Percentiles rank a stretch among this genome's conserved stretches.
Conservation (phyloP, 768 basidiomycete species). For the Mycena galericulata region DNA sequence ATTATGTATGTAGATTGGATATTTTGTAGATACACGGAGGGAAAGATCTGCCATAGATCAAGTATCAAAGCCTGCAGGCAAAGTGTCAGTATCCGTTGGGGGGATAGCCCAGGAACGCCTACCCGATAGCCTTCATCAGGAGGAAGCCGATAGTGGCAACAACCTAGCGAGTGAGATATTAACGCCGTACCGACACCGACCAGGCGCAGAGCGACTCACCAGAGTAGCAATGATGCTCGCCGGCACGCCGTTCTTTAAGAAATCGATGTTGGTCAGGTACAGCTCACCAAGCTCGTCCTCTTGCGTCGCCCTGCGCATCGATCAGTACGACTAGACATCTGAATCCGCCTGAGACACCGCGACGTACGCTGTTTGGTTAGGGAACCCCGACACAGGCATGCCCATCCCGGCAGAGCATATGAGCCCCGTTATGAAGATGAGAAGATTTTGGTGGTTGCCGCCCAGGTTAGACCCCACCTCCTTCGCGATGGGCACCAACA, state of each 20-base stretch:
- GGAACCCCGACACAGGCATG: conserved; percentile 99
- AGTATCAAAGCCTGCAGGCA: conserved; percentile 28
- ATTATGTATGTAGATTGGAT: too few species aligned
- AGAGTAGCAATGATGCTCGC: conserved; percentile 91
- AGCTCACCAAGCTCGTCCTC: conserved; percentile 94
- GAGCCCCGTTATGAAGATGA: conserved; percentile 93
- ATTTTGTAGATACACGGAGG: too few species aligned
- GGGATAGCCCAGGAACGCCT: conserved; percentile 48
- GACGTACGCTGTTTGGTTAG: conserved; percentile 95
- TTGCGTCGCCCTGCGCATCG: conserved; percentile 77
- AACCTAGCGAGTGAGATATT: conserved; percentile 59
- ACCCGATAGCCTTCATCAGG: conserved; percentile 81
- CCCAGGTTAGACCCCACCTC: conserved; percentile 87
- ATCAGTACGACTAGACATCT: neutral
- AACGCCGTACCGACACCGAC: conserved; percentile 15
- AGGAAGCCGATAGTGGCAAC: conserved; percentile 88
- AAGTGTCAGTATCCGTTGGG: neutral
- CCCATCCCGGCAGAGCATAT: conserved; percentile 98
- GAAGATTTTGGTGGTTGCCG: conserved; percentile 76
- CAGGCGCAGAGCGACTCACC: conserved; percentile 57
- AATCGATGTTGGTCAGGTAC: conserved; percentile 88
- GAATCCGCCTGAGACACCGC: conserved; percentile 22
- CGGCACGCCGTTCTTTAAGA: conserved; percentile 93
- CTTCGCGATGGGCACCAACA: conserved; percentile 96
- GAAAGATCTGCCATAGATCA: too few species aligned